These are phyloP conservation scores for Rhodamnia rubescens DNA, from an alignment of 345 rosid genomes.

Conservation along the genomic window DNA sequence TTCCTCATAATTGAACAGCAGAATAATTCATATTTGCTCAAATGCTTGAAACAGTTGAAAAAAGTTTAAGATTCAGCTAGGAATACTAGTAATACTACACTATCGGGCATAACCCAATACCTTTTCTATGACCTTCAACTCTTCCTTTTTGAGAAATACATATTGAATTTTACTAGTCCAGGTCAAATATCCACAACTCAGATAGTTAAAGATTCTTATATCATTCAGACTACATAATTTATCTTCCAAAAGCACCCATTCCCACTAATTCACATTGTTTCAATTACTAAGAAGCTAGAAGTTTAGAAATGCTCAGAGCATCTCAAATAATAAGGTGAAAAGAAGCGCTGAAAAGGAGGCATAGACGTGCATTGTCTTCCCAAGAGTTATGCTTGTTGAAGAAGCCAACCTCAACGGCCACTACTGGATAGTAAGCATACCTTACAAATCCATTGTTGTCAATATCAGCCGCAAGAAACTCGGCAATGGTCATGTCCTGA, in stretches of 20 bases:
- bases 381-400: background rate
- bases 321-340: background rate
- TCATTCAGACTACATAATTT: background rate
- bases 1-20: background rate
- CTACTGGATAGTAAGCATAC: conserved; percentile 14
- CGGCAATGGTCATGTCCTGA: conserved; percentile 69
- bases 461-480: conserved; percentile 83
- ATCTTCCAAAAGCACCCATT: background rate
- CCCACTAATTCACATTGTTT: background rate
- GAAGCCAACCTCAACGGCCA: background rate
- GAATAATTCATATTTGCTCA: background rate
- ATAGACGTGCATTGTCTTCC: background rate
- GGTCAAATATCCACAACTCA: background rate
- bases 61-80: background rate
- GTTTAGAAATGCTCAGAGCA: background rate
- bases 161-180: background rate
- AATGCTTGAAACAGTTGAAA: background rate
- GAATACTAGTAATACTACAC: background rate
- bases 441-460: conserved; percentile 79
- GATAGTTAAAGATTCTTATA: background rate
- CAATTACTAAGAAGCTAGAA: background rate
- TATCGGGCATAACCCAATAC: background rate
- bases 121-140: background rate
- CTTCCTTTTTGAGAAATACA: background rate
- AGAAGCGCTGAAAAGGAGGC: background rate